Percentiles rank a stretch among this genome's conserved stretches.
phyloP scores from a whole-genome alignment of 2,329 filamentous ascomycete species.

The Coniochaeta sp. region DNA sequence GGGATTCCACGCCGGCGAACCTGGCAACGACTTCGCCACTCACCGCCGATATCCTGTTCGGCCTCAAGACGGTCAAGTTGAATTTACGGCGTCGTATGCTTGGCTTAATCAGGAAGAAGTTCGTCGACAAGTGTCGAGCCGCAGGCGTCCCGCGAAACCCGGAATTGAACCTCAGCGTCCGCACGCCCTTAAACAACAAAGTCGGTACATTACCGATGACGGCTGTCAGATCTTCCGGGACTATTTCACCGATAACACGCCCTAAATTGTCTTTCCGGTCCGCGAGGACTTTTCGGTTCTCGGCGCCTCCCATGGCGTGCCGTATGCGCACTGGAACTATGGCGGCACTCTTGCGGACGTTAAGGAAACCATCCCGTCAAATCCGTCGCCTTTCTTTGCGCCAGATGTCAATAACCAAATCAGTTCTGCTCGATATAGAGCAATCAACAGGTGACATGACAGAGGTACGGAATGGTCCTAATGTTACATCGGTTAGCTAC shows the following conservation, averaged over 20 bases:
- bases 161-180: background rate
- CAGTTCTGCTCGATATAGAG: no score
- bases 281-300: background rate
- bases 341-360: background rate
- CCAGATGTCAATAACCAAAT: no score
- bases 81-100: background rate
- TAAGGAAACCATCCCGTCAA: background rate
- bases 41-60: slow-evolving; percentile 2
- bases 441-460: no score
- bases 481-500: no score
- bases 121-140: background rate
- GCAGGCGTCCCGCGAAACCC: background rate
- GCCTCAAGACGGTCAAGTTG: slow-evolving; percentile 3
- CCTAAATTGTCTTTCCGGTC: background rate
- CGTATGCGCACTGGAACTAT: slow-evolving; percentile 1
- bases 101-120: background rate
- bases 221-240: background rate
- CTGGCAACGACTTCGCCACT: slow-evolving; percentile 4
- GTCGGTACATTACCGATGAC: background rate
- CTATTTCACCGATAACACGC: background rate
- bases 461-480: no score
- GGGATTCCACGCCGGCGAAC: background rate
- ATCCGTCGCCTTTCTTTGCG: slow-evolving; percentile 3
- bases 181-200: background rate
- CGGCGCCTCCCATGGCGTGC: background rate